Percentiles rank a stretch among this genome's conserved stretches.
Evolutionary conservation across 768 basidiomycete species (phyloP).

Genomic region (Russula sp.): DNA sequence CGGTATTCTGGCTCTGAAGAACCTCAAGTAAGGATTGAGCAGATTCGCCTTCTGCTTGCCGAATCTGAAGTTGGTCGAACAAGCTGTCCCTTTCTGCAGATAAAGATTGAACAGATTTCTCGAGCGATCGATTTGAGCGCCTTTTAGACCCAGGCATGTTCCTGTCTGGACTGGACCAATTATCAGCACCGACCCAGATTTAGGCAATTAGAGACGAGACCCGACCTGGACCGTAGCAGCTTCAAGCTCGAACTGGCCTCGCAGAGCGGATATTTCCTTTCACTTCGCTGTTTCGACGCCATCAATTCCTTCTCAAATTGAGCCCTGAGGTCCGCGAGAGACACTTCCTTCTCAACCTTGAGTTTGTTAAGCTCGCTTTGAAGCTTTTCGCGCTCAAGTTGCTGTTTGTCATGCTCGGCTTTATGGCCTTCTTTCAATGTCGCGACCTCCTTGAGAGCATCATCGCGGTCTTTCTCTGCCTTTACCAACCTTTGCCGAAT

Average conservation of each 20-base stretch:
- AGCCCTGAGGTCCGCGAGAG: constrained; percentile 53
- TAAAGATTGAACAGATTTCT: constrained; percentile 63
- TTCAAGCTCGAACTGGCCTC: constrained; percentile 76
- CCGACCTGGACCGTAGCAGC: constrained; percentile 68
- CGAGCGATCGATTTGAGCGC: constrained; percentile 64
- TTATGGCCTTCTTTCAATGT: constrained; percentile 55
- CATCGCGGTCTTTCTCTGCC: constrained; percentile 91
- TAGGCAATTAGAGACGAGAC: neutral
- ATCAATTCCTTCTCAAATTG: constrained; percentile 74
- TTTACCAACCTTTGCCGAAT: constrained; percentile 97
- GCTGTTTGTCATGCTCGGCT: constrained; percentile 43
- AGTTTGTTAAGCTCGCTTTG: constrained; percentile 61
- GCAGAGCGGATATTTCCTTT: constrained; percentile 64
- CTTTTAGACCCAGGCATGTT: constrained; percentile 64
- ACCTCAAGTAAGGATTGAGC: constrained; percentile 71
- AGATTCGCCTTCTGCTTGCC: constrained; percentile 89
- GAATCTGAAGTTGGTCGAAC: constrained; percentile 83
- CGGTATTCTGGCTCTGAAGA: constrained; percentile 73
- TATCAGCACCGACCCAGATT: constrained; percentile 20
- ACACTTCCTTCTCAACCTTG: constrained; percentile 62
- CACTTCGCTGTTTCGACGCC: constrained; percentile 58
- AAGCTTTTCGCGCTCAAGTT: constrained; percentile 50
- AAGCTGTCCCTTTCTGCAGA: constrained; percentile 71
- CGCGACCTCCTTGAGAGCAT: constrained; percentile 58
- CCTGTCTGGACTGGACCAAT: constrained; percentile 54